Conservation (phyloP, 2,329 filamentous ascomycete species). For the Aspergillus fructus region DNA sequence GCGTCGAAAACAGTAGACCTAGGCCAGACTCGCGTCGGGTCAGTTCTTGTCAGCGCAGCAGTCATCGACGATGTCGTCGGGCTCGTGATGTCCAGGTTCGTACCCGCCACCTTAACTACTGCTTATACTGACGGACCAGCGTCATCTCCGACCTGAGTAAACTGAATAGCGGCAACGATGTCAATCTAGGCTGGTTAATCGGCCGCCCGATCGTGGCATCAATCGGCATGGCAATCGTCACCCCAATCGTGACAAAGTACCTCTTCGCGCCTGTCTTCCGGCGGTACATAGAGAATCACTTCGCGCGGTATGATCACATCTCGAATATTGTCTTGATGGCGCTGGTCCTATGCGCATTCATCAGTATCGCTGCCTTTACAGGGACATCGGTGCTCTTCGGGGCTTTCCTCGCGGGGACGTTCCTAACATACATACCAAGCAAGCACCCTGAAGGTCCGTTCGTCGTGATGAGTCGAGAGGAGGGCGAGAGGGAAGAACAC, state of each 20-base stretch:
- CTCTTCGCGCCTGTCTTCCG: slow-evolving; percentile 40
- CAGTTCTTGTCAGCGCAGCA: slow-evolving; percentile 47
- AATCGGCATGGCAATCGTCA: slow-evolving; percentile 34
- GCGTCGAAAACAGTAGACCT: slow-evolving; percentile 39
- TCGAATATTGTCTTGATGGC: slow-evolving; percentile 38
- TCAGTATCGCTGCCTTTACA: slow-evolving; percentile 35
- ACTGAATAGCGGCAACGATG: slow-evolving; percentile 17
- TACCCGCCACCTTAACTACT: not conserved
- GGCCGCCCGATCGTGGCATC: slow-evolving; percentile 42
- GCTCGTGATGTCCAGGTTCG: slow-evolving; percentile 37
- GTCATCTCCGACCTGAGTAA: slow-evolving; percentile 34
- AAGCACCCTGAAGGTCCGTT: slow-evolving; percentile 38
- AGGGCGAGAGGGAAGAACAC: slow-evolving; percentile 32
- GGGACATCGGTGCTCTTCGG: slow-evolving; percentile 43
- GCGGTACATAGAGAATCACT: slow-evolving; percentile 33
- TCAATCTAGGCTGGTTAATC: slow-evolving; percentile 39
- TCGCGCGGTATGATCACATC: slow-evolving; percentile 34
- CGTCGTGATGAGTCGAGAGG: slow-evolving; percentile 33
- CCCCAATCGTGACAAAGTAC: slow-evolving; percentile 38
- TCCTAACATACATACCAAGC: slow-evolving; percentile 38
- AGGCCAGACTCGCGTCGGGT: slow-evolving; percentile 44
- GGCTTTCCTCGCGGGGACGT: slow-evolving; percentile 36
- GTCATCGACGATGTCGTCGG: slow-evolving; percentile 50
- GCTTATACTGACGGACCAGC: not conserved
- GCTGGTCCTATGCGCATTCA: slow-evolving; percentile 32